A percentile compares a stretch with the other conserved stretches of the same genome.
Conservation (phyloP, 192 early-diverging fungal genomes). For the Podila epigama region DNA sequence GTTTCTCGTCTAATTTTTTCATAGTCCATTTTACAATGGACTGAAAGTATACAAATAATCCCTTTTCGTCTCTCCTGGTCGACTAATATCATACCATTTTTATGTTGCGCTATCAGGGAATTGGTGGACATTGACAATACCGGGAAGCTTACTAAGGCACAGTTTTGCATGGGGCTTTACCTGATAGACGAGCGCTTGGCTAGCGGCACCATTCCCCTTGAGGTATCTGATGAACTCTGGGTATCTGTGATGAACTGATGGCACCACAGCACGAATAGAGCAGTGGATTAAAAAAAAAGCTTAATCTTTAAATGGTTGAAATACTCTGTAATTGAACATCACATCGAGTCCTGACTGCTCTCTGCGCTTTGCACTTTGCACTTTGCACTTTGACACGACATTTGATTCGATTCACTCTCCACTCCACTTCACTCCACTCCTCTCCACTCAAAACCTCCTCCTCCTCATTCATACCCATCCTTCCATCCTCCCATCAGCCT, state of each 20-base stretch:
- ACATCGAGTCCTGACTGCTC: background rate
- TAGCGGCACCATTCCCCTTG: constrained; percentile 41
- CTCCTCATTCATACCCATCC: background rate
- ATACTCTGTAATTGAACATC: background rate
- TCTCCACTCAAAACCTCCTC: background rate
- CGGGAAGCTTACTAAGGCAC: constrained; percentile 41
- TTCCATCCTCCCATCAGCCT: too few relatives aligned
- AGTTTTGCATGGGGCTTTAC: constrained; percentile 56
- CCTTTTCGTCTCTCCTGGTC: too few relatives aligned
- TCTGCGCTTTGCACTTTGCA: background rate
- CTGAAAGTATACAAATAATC: too few relatives aligned
- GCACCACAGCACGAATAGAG: background rate
- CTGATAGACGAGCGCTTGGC: constrained; percentile 58
- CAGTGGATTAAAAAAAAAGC: background rate
- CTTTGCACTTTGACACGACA: background rate
- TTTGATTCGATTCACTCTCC: background rate
- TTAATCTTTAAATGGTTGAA: background rate
- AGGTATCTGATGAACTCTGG: constrained; percentile 46
- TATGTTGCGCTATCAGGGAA: constrained; percentile 47
- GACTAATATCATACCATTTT: too few relatives aligned
- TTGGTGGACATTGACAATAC: constrained; percentile 51
- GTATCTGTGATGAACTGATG: constrained; percentile 35
- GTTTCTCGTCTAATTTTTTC: background rate
- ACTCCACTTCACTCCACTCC: background rate
- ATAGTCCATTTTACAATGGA: too few relatives aligned